Conservation (phyloP, 2,329 filamentous ascomycete genomes). For the Xylariales sp. region DNA sequence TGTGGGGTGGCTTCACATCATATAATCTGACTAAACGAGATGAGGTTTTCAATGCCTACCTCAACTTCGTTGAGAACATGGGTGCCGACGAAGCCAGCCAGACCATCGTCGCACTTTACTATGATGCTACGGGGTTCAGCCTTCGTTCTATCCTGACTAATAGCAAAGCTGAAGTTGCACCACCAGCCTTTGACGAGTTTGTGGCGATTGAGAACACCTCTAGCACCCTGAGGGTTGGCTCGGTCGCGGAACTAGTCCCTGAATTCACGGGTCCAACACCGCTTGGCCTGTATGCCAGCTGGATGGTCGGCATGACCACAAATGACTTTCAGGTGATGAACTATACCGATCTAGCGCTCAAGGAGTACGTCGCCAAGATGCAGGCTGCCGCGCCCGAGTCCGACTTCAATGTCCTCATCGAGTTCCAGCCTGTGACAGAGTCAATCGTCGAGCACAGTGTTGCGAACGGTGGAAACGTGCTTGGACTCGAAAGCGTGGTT, state of each 20-base stretch:
- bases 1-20: slow-evolving; percentile 15
- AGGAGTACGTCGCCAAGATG: neutral
- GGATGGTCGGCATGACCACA: neutral
- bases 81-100: slow-evolving; percentile 2
- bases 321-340: neutral
- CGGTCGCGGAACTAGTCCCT: slow-evolving; percentile 2
- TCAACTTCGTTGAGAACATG: slow-evolving; percentile 12
- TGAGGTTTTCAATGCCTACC: slow-evolving; percentile 12
- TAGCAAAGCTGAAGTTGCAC: slow-evolving; percentile 4
- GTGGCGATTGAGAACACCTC: slow-evolving; percentile 10
- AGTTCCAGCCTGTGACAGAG: neutral
- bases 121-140: neutral
- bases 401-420: neutral
- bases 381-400: neutral
- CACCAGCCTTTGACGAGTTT: slow-evolving; percentile 12
- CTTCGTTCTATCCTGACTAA: neutral
- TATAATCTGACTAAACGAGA: slow-evolving; percentile 8
- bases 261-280: neutral
- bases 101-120: neutral
- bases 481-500: slow-evolving; percentile 29
- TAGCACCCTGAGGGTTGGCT: slow-evolving; percentile 10
- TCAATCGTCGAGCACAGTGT: neutral
- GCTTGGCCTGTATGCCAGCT: neutral
- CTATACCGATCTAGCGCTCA: neutral
- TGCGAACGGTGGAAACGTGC: slow-evolving; percentile 24